Evolutionary conservation across 352 stramenopile genomes (phyloP).

Genomic region (Globisporangium perplexum): DNA sequence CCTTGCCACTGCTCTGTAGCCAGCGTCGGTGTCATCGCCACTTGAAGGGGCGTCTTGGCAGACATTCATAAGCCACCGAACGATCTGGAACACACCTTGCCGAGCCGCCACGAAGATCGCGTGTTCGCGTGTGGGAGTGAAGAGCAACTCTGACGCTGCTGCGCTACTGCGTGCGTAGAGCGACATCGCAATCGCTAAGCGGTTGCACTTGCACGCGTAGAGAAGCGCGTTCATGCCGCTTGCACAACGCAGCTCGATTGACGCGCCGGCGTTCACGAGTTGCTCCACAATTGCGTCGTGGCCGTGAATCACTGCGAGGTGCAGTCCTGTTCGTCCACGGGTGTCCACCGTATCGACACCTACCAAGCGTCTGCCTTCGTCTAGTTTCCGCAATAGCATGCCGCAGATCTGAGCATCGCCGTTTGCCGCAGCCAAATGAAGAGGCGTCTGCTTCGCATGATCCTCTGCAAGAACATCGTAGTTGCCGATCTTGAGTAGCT

Average conservation of each 20-base stretch:
- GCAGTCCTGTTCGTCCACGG: conserved; percentile 33
- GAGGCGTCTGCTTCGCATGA: conserved; percentile 32
- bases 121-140: conserved; percentile 24
- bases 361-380: conserved; percentile 6
- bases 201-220: conserved; percentile 45
- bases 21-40: neutral
- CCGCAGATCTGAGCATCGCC: conserved; percentile 37
- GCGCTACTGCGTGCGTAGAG: conserved; percentile 21
- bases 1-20: neutral
- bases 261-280: conserved; percentile 33
- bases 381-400: conserved; percentile 30
- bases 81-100: conserved; percentile 30
- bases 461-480: conserved; percentile 44
- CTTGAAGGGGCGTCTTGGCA: conserved; percentile 13
- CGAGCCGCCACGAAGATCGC: conserved; percentile 43
- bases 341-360: conserved; percentile 17
- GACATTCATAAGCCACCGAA: conserved; percentile 43
- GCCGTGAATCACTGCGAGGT: conserved; percentile 41
- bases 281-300: conserved; percentile 34
- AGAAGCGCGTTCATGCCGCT: conserved; percentile 39
- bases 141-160: conserved; percentile 18
- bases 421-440: conserved; percentile 38
- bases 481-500: conserved; percentile 28
- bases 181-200: conserved; percentile 39
- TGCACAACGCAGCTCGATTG: conserved; percentile 21